These are phyloP conservation scores for Sicyos baderoa DNA, from an alignment of 306 rosid species.

Conservation along the genomic window DNA sequence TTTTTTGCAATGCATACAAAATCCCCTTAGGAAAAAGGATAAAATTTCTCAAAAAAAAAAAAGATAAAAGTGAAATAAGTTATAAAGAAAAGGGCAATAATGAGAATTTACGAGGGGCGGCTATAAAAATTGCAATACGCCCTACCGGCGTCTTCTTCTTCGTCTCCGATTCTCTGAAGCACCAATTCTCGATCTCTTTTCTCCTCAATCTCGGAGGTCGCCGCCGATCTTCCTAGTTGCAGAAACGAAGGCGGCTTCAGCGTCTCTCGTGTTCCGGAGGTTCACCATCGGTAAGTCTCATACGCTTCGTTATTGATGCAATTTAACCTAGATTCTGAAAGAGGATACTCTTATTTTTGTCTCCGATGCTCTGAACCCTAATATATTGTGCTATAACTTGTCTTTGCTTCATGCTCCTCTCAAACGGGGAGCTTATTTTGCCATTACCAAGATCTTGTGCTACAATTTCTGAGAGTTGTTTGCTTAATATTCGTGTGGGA, in stretches of 20 bases:
- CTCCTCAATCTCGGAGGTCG: background rate
- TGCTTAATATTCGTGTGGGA: background rate
- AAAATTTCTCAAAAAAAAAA: no score
- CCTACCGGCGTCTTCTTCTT: no score
- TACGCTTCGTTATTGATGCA: background rate
- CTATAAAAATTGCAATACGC: no score
- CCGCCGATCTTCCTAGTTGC: background rate
- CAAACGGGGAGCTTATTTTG: no score
- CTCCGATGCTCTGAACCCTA: background rate
- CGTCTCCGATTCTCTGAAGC: background rate
- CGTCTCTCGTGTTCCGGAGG: background rate
- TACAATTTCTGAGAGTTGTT: no score
- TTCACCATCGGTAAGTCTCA: background rate
- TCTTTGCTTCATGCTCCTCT: no score
- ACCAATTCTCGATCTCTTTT: background rate
- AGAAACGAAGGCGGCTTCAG: background rate
- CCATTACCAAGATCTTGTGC: no score
- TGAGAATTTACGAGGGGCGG: no score
- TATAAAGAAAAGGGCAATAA: no score
- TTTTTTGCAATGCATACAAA: no score
- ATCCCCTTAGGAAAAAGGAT: no score
- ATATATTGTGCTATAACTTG: background rate
- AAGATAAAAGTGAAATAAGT: no score
- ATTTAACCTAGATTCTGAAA: background rate
- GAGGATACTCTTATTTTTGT: background rate